Evolutionary conservation across 495 filamentous ascomycete genomes (phyloP), one percentile per base, ranked within the genome.

Genomic region (Hypoxylon rickii): DNA sequence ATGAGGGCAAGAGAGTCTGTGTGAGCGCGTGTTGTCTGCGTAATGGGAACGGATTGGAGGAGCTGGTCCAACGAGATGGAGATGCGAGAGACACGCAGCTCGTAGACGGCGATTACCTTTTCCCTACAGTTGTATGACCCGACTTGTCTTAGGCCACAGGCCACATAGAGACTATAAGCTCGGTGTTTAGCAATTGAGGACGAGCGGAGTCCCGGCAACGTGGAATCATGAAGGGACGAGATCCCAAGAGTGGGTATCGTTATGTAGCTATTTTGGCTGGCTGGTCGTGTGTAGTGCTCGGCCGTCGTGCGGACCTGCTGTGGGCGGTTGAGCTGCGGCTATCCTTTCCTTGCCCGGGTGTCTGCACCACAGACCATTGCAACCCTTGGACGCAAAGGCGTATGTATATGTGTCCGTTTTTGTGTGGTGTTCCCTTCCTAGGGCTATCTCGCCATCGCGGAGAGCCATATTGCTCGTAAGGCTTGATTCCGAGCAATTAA

Each of bases 271-370:
- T 29, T 55, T 37, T 62, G 38, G 42, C 58, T 57, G 47, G 58
- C 38, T 55, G 22, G 55, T 21, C 47, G 32, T 42, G 29, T 42
- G 24, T 39, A 18, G 45, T 54, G 38, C 40, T 53, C 48, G 48
- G 59, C 48, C 48, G 48, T 53, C 43, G 52, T 63, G 59, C 48
- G 53, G 59, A 50, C 18, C 52, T 63, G 59, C 19, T 38, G 59
- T 63, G 59, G 43, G 59, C 48, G 20, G 48, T 57, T 37, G 43
- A 45, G 52, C 53, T 63, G 59, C 59, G 53, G 59, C 53, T 63
- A 63, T 63, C 59, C 59, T 63, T 63, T 57, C 53, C 53, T 63
- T 57, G 48, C 43, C 48, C 59, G 59, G 59, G 48, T 63, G 53
- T 63, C 59, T 63, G 59, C 59, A 63, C 59, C 44, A 52, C 48